Conservation (phyloP, 495 filamentous ascomycete species). For the Thozetella sp. region DNA sequence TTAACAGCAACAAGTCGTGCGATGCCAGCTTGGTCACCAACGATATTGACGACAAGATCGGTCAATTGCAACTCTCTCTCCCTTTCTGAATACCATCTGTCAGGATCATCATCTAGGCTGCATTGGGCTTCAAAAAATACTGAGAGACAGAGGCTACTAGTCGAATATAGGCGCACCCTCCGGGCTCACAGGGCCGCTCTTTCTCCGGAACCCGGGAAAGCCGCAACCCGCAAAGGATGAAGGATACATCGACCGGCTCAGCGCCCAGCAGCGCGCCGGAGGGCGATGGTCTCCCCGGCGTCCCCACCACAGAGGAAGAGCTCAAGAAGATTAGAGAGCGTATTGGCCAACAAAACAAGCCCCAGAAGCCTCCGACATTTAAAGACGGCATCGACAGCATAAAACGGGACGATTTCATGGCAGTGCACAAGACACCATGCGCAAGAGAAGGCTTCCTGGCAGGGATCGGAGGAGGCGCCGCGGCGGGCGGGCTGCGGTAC, state of each 20-base stretch:
- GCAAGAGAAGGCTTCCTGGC: conserved; percentile 78
- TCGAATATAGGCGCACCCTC: too few species aligned
- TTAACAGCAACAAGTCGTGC: too few species aligned
- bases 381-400: conserved; percentile 69
- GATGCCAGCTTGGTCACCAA: too few species aligned
- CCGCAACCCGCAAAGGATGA: not conserved
- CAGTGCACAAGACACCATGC: conserved; percentile 80
- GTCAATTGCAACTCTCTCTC: too few species aligned
- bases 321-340: conserved; percentile 10
- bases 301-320: conserved; percentile 4
- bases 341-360: conserved; percentile 45
- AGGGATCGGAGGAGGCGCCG: conserved; percentile 79
- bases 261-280: not conserved
- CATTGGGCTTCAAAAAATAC: too few species aligned
- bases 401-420: conserved; percentile 66
- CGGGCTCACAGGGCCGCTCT: too few species aligned
- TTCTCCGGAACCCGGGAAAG: too few species aligned
- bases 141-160: too few species aligned
- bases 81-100: too few species aligned
- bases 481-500: conserved; percentile 68
- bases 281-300: not conserved
- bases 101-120: too few species aligned
- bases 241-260: not conserved
- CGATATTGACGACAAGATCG: too few species aligned
- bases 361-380: conserved; percentile 49